phyloP scores from a whole-genome alignment of 2,329 filamentous ascomycete genomes.

The Colletotrichum sidae region DNA sequence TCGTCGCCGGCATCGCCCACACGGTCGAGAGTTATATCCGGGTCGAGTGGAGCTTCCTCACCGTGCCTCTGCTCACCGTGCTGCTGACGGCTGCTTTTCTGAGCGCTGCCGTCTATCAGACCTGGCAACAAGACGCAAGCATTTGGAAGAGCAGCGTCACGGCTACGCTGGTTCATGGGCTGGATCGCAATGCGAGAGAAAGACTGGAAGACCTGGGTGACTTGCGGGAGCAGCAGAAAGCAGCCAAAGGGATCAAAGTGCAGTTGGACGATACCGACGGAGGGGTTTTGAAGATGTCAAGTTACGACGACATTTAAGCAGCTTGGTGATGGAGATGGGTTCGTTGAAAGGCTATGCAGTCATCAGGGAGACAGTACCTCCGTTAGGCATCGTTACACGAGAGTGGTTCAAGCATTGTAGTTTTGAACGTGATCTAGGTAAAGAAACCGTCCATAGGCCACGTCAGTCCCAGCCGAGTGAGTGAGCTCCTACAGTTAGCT shows the following conservation, averaged over 20 bases:
- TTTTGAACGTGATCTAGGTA: too few relatives aligned
- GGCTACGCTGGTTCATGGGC: conserved; percentile 49
- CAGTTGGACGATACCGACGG: conserved; percentile 42
- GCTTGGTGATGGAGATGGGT: not conserved
- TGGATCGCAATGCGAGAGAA: conserved; percentile 44
- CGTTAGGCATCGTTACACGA: too few relatives aligned
- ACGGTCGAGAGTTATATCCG: conserved; percentile 46
- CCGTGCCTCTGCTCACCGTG: conserved; percentile 47
- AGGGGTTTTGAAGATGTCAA: conserved; percentile 28
- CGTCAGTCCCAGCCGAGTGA: too few relatives aligned
- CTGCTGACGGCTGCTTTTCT: conserved; percentile 46
- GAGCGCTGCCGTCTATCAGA: conserved; percentile 42
- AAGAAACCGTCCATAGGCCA: too few relatives aligned
- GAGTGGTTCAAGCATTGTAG: too few relatives aligned
- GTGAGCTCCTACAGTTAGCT: too few relatives aligned
- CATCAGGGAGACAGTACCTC: too few relatives aligned
- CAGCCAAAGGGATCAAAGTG: conserved; percentile 43
- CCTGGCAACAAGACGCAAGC: conserved; percentile 41
- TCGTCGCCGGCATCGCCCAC: conserved; percentile 45
- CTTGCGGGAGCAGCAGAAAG: conserved; percentile 41
- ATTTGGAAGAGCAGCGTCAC: conserved; percentile 51
- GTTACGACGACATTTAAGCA: conserved; percentile 18
- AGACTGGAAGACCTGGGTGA: conserved; percentile 39
- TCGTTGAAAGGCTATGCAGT: not conserved
- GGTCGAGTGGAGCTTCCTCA: conserved; percentile 51